Evolutionary conservation across 257 asterid genomes (phyloP), one percentile per base, ranked within the genome.

Genomic region (Forsythia viridissima): DNA sequence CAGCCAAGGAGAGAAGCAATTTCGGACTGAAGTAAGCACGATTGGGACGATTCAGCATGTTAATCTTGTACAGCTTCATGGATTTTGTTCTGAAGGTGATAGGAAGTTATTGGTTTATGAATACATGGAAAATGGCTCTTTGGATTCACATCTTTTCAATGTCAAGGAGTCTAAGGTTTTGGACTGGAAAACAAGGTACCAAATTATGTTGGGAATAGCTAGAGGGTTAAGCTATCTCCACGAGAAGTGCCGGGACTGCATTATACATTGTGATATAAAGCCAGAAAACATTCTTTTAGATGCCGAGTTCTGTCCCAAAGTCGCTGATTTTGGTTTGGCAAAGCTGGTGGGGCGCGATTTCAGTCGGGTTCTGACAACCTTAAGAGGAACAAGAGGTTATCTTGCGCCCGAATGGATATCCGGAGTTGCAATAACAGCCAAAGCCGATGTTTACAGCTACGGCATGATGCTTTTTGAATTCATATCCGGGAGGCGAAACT

Each of bases 371-470:
- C 80, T 87, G 38, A 87, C 90, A 4, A 87, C 88, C 24, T 80
- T 87, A 81, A 82, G 88, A 70, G 90, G 90, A 38, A 87, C 88
- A 38, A 75, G 90, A 80, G 90, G 90, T 48, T 84, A 87, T 77
- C 90, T 87, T 80, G 90, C 90, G 13, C 88, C 88, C 4, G 88
- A 84, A 76, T 84, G 90, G 88, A 84, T 87, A 78, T 80, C 85
- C 1, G 88, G 90, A 68, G 86, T 82, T 11, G 87, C 90, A 70
- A 76, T 87, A 43, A 84, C 90, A 38, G 84, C 84, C 41, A 87
- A 87, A 75, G 90, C 90, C 0, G 90, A 87, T 66, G 88, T 84
- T 77, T 87, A 82, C 67, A 87, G 90, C 75, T 87, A 84, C 5
- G 90, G 90, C 2, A 87, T 87, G 90, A 82, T 87, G 90, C 80